Evolutionary conservation across 1,284 basidiomycete genomes (phyloP).

Genomic region (Malassezia yamatoensis): DNA sequence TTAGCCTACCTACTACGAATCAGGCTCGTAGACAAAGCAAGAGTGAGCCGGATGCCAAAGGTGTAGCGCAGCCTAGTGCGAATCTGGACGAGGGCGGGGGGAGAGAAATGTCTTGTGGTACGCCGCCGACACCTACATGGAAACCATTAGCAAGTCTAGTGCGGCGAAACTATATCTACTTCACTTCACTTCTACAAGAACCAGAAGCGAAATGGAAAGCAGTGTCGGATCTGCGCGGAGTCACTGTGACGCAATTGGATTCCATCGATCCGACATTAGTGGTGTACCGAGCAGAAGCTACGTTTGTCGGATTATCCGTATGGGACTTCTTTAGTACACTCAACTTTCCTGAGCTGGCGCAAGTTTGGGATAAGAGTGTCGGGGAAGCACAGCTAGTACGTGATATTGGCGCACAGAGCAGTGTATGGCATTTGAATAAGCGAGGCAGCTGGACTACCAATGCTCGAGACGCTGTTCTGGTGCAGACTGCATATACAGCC

Average conservation of each 20-base stretch:
- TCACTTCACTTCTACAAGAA: constrained; percentile 90
- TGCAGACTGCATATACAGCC: constrained; percentile 94
- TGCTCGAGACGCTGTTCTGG: constrained; percentile 75
- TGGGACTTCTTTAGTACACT: constrained; percentile 93
- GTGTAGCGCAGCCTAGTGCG: no score
- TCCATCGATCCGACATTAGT: constrained; percentile 94
- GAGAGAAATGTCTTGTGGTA: no score
- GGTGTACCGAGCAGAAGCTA: constrained; percentile 90
- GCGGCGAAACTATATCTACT: constrained; percentile 86
- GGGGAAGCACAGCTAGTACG: constrained; percentile 76
- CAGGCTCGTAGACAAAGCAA: no score
- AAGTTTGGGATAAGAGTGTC: constrained; percentile 80
- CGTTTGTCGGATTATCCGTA: constrained; percentile 86
- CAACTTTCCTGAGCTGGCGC: constrained; percentile 67
- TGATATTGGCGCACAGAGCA: constrained; percentile 66
- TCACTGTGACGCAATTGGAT: constrained; percentile 73
- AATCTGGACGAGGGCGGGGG: no score
- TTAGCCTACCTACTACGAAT: no score
- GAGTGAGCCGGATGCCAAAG: no score
- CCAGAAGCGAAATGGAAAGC: constrained; percentile 92
- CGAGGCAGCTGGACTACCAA: constrained; percentile 38
- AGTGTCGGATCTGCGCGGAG: constrained; percentile 72
- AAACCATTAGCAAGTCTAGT: constrained; percentile 66
- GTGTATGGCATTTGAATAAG: constrained; percentile 49
- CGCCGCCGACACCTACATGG: no score